Conservation (phyloP, 2,329 filamentous ascomycete species). For the Colletotrichum godetiae region DNA sequence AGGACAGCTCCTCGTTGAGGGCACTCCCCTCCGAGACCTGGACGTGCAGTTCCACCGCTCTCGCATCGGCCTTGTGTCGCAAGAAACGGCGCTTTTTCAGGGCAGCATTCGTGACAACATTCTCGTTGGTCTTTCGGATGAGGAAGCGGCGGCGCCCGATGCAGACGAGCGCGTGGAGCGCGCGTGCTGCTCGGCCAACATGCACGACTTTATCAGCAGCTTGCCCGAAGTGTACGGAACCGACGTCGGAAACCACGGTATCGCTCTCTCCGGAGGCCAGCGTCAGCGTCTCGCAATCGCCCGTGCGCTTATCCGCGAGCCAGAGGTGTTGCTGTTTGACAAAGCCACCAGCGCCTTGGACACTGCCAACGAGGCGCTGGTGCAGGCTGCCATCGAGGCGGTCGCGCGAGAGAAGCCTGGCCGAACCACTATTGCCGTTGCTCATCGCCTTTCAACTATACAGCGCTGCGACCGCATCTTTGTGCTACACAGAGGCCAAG, state of each 20-base stretch:
- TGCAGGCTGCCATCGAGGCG: slow-evolving; percentile 50
- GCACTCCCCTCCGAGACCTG: slow-evolving; percentile 38
- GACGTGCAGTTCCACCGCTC: slow-evolving; percentile 44
- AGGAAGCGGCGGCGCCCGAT: slow-evolving; percentile 49
- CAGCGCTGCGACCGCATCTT: slow-evolving; percentile 69
- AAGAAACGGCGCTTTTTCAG: slow-evolving; percentile 51
- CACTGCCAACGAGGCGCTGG: slow-evolving; percentile 60
- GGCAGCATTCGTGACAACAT: slow-evolving; percentile 62
- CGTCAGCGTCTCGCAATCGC: slow-evolving; percentile 73
- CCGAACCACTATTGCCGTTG: slow-evolving; percentile 71
- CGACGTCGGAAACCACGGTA: slow-evolving; percentile 68
- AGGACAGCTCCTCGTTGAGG: slow-evolving; percentile 41
- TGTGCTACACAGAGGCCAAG: slow-evolving; percentile 65
- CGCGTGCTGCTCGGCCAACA: slow-evolving; percentile 62
- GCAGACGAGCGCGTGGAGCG: slow-evolving; percentile 54
- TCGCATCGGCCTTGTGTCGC: slow-evolving; percentile 45
- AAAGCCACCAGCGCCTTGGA: slow-evolving; percentile 51
- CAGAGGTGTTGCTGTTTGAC: slow-evolving; percentile 70
- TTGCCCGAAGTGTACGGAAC: slow-evolving; percentile 65
- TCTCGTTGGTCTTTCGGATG: slow-evolving; percentile 52
- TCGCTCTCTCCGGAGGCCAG: slow-evolving; percentile 71
- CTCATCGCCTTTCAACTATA: slow-evolving; percentile 65
- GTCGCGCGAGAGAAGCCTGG: slow-evolving; percentile 36
- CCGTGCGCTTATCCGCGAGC: slow-evolving; percentile 67
- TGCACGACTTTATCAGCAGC: slow-evolving; percentile 62